Evolutionary conservation across 148 eudicot species (phyloP).

Genomic region (Euryodendron excelsum): DNA sequence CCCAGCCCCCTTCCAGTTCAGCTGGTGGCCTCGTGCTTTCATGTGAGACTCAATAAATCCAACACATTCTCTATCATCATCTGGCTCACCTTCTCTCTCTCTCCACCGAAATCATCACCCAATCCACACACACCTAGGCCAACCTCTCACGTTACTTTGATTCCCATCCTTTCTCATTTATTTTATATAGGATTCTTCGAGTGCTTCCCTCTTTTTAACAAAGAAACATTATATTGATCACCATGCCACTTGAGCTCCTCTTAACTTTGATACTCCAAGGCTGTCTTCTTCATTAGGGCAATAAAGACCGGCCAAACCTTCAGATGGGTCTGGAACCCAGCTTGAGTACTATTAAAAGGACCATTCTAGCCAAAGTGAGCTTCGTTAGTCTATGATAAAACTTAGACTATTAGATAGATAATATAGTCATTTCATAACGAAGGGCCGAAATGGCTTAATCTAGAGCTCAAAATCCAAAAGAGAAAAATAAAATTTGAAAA

Average conservation of each 20-base stretch:
- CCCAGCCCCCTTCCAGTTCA: neutral
- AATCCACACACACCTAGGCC: conserved; percentile 8
- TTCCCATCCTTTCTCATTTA: conserved; percentile 4
- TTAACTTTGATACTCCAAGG: neutral
- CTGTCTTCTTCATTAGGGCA: no score
- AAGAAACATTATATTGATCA: neutral
- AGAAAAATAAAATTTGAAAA: neutral
- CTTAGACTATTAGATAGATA: neutral
- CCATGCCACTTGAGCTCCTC: neutral
- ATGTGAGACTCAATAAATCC: conserved; percentile 29
- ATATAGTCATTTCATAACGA: neutral
- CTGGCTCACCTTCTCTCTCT: conserved; percentile 17
- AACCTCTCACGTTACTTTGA: conserved; percentile 23
- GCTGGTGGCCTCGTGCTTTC: conserved; percentile 31
- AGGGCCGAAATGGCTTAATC: neutral
- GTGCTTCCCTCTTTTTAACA: neutral
- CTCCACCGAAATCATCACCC: neutral
- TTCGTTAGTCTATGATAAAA: neutral
- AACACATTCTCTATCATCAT: conserved; percentile 28
- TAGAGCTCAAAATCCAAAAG: neutral
- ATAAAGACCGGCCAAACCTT: neutral
- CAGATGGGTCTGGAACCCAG: neutral
- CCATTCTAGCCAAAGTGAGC: neutral
- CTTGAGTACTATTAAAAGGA: neutral
- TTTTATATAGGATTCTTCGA: neutral